phyloP scores from a whole-genome alignment of 768 basidiomycete species.

The Dacryopinax primogenitus region DNA sequence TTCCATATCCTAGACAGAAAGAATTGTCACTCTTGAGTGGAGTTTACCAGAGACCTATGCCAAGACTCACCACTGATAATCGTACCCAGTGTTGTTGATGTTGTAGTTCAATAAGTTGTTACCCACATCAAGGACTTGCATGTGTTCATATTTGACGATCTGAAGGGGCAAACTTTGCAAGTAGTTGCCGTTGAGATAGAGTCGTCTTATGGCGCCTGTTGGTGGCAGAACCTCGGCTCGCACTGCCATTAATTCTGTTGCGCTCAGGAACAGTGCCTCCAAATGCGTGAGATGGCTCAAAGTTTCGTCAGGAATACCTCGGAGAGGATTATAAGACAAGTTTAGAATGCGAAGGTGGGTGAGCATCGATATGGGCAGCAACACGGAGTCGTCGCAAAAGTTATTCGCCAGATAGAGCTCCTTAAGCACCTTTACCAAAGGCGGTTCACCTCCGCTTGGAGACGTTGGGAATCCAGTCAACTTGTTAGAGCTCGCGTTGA shows the following conservation, averaged over 20 bases:
- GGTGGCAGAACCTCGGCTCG: slow-evolving; percentile 78
- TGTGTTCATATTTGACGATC: slow-evolving; percentile 62
- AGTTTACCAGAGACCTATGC: slow-evolving; percentile 23
- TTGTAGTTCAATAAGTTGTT: slow-evolving; percentile 93
- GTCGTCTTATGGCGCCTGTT: slow-evolving; percentile 50
- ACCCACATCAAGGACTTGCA: slow-evolving; percentile 80
- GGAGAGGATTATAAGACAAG: slow-evolving; percentile 87
- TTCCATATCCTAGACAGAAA: slow-evolving; percentile 76
- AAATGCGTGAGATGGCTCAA: slow-evolving; percentile 54
- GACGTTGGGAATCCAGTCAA: slow-evolving; percentile 61
- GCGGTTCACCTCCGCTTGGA: slow-evolving; percentile 30
- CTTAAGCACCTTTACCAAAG: slow-evolving; percentile 58
- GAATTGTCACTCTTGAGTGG: neutral
- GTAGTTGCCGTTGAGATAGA: slow-evolving; percentile 90
- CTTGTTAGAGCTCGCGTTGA: slow-evolving; percentile 85
- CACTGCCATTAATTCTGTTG: slow-evolving; percentile 83
- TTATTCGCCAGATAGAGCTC: slow-evolving; percentile 86
- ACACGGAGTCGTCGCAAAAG: slow-evolving; percentile 60
- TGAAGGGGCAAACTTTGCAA: slow-evolving; percentile 87
- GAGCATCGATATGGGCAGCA: slow-evolving; percentile 62
- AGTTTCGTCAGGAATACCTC: slow-evolving; percentile 68
- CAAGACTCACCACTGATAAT: slow-evolving; percentile 99
- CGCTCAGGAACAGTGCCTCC: slow-evolving; percentile 82
- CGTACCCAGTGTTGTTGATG: slow-evolving; percentile 95
- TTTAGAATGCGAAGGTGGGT: slow-evolving; percentile 72